Percentiles rank a stretch among this genome's conserved stretches.
Evolutionary conservation across 352 stramenopile species (phyloP).

Genomic region (Phytopythium sindhum): DNA sequence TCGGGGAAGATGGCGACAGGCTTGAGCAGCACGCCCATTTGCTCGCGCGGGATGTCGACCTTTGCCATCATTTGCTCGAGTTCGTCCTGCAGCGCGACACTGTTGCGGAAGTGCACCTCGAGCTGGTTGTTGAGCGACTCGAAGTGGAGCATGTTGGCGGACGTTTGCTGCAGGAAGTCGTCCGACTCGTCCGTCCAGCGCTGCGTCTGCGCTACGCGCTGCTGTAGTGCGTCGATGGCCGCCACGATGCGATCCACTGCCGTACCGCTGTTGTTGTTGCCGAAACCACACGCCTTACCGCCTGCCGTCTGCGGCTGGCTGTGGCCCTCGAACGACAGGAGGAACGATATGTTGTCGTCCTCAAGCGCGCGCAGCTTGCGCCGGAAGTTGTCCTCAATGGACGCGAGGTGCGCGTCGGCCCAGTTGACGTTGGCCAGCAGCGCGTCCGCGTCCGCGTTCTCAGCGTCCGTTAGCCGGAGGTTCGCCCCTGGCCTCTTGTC

Average conservation of each 20-base stretch:
- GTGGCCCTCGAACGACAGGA: constrained; percentile 59
- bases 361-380: constrained; percentile 57
- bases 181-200: constrained; percentile 63
- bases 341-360: constrained; percentile 74
- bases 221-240: constrained; percentile 48
- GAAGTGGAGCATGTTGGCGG: constrained; percentile 72
- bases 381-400: constrained; percentile 52
- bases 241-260: constrained; percentile 61
- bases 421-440: constrained; percentile 57
- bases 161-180: constrained; percentile 54
- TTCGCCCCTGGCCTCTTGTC: constrained; percentile 10
- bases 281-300: not conserved
- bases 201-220: constrained; percentile 37
- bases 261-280: constrained; percentile 9
- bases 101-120: constrained; percentile 82
- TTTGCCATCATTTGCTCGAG: constrained; percentile 42
- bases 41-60: constrained; percentile 54
- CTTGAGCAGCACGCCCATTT: constrained; percentile 51
- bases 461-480: constrained; percentile 40
- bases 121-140: constrained; percentile 78
- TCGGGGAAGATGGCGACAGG: constrained; percentile 46
- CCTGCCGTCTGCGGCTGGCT: not conserved
- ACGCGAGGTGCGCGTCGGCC: constrained; percentile 41
- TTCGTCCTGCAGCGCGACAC: constrained; percentile 51
- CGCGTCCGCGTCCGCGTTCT: constrained; percentile 54